These are phyloP conservation scores for Aschersonia sp. DNA, from an alignment of 2,329 filamentous ascomycete genomes.

Conservation along the genomic window DNA sequence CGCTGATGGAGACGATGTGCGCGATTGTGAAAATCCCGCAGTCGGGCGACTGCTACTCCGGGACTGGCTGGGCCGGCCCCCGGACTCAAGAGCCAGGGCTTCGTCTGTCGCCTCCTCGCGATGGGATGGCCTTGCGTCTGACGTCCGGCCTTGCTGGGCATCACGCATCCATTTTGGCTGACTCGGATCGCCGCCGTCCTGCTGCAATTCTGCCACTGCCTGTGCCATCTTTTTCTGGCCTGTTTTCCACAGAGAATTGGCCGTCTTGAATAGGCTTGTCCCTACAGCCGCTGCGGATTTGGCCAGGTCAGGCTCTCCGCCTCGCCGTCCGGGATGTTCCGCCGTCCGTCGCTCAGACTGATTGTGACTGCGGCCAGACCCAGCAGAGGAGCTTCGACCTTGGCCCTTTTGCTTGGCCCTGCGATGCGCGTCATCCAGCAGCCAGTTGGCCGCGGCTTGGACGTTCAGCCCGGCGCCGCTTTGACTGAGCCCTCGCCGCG, in stretches of 20 bases:
- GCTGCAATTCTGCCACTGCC: constrained; percentile 74
- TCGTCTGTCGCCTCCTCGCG: constrained; percentile 44
- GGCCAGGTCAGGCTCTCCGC: constrained; percentile 55
- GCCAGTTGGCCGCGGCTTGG: constrained; percentile 75
- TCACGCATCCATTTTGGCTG: constrained; percentile 96
- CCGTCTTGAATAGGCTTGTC: constrained; percentile 77
- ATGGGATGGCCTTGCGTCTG: constrained; percentile 12
- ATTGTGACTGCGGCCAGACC: not conserved
- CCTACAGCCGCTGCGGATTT: constrained; percentile 74
- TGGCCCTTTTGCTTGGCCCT: constrained; percentile 62
- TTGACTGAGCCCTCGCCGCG: constrained; percentile 63
- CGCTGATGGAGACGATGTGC: constrained; percentile 33
- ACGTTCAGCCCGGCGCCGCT: constrained; percentile 69
- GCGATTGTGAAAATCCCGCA: constrained; percentile 19
- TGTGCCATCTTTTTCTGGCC: constrained; percentile 87
- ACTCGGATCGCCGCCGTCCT: constrained; percentile 48
- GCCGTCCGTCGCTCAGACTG: constrained; percentile 21
- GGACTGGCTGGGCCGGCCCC: constrained; percentile 35
- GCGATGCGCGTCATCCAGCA: constrained; percentile 80
- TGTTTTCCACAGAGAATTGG: constrained; percentile 89
- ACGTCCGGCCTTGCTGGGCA: constrained; percentile 32
- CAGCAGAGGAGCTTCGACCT: constrained; percentile 25
- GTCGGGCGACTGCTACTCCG: constrained; percentile 12
- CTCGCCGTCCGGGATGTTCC: constrained; percentile 25
- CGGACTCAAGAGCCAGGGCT: constrained; percentile 65